Percentiles rank a stretch among this genome's conserved stretches.
phyloP scores from a whole-genome alignment of 179 eudicot species.

The Heliamphora pulchella region DNA sequence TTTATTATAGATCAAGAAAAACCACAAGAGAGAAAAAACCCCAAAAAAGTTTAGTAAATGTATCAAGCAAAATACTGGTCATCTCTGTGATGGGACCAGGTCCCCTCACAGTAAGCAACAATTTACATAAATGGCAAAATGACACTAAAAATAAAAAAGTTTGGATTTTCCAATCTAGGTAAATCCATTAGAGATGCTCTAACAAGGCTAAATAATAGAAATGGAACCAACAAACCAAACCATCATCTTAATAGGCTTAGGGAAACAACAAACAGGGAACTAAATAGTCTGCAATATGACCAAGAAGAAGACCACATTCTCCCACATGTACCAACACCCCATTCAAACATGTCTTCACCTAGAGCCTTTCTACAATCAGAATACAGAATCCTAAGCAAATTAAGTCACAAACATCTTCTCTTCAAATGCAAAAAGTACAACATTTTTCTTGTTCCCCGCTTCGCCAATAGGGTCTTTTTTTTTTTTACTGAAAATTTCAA shows the following conservation, averaged over 20 bases:
- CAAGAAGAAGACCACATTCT: slow-evolving; percentile 8
- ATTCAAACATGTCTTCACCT: slow-evolving; percentile 8
- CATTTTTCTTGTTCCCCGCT: background rate
- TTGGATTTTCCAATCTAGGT: too few relatives aligned
- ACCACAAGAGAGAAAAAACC: too few relatives aligned
- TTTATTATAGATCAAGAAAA: too few relatives aligned
- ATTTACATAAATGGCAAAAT: too few relatives aligned
- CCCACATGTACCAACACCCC: background rate
- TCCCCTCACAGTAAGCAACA: too few relatives aligned
- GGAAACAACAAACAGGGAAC: slow-evolving; percentile 13
- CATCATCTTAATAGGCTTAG: background rate
- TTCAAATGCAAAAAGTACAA: background rate
- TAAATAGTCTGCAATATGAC: slow-evolving; percentile 16
- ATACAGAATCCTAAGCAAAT: slow-evolving; percentile 11
- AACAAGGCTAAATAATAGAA: background rate
- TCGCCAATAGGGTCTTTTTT: background rate
- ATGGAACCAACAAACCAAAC: too few relatives aligned
- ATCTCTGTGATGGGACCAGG: too few relatives aligned
- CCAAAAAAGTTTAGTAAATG: too few relatives aligned
- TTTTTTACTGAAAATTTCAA: slow-evolving; percentile 7
- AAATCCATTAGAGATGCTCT: too few relatives aligned
- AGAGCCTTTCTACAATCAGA: background rate
- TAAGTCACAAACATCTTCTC: background rate
- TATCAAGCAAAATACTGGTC: too few relatives aligned
- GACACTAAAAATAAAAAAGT: too few relatives aligned